Evolutionary conservation across 2,329 filamentous ascomycete species (phyloP).

Genomic region (Penicillium sp.): DNA sequence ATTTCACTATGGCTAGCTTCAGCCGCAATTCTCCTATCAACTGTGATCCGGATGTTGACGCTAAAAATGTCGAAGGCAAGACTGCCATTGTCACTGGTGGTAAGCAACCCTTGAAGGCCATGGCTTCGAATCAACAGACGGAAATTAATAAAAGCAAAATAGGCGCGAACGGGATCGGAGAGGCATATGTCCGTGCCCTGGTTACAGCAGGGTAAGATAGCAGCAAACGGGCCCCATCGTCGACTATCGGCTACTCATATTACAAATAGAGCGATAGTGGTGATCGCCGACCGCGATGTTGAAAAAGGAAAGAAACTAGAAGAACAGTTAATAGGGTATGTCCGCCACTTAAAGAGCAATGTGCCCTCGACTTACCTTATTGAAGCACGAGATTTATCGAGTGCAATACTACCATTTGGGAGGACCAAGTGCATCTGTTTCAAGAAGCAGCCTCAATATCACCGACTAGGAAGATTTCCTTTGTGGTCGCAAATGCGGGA

Average conservation of each 20-base stretch:
- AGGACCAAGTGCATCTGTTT: constrained; percentile 37
- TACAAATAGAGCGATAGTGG: background rate
- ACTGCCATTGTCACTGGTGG: constrained; percentile 2
- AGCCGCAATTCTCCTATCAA: background rate
- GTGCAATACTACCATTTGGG: constrained; percentile 37
- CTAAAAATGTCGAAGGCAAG: background rate
- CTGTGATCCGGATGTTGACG: background rate
- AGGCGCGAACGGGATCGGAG: background rate
- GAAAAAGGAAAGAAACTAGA: background rate
- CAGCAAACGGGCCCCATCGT: background rate
- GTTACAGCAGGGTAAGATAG: background rate
- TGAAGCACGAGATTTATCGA: constrained; percentile 31
- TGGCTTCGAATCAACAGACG: background rate
- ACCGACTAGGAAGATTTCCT: constrained; percentile 30
- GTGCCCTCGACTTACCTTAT: no score
- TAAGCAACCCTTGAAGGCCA: background rate
- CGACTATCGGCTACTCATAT: background rate
- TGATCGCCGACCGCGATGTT: background rate
- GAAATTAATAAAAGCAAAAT: background rate
- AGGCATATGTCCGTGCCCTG: background rate
- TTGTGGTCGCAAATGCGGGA: constrained; percentile 40
- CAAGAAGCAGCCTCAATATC: constrained; percentile 29
- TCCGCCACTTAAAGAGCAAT: no score
- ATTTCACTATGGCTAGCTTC: background rate
- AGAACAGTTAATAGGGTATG: background rate